Conservation (phyloP, 768 basidiomycete species). For the Tulasnella sp. region DNA sequence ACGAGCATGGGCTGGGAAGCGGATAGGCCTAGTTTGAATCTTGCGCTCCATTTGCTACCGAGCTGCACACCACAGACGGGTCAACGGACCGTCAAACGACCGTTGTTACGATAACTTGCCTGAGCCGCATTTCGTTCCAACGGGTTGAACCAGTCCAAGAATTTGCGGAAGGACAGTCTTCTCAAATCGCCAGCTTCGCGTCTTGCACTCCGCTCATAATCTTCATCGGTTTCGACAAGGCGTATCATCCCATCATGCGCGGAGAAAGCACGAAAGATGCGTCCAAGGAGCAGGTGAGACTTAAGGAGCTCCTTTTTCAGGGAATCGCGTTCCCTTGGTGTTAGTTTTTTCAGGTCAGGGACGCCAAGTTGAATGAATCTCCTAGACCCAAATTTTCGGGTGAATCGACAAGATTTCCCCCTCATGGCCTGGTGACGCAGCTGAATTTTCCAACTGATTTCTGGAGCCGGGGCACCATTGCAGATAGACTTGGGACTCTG, state of each 20-base stretch:
- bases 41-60: slow-evolving; percentile 62
- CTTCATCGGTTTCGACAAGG: slow-evolving; percentile 53
- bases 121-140: slow-evolving; percentile 47
- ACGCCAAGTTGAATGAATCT: slow-evolving; percentile 43
- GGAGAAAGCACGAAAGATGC: slow-evolving; percentile 57
- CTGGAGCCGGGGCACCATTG: not conserved
- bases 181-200: slow-evolving; percentile 11
- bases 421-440: slow-evolving; percentile 48
- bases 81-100: not conserved
- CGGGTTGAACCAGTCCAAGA: slow-evolving; percentile 56
- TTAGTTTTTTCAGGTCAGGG: not conserved
- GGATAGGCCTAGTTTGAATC: slow-evolving; percentile 58
- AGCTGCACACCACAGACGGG: slow-evolving; percentile 38
- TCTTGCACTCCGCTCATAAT: not conserved
- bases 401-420: slow-evolving; percentile 54
- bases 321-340: slow-evolving; percentile 16
- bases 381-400: slow-evolving; percentile 60
- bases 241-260: slow-evolving; percentile 55
- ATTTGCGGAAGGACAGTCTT: slow-evolving; percentile 42
- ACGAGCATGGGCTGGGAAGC: slow-evolving; percentile 56
- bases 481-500: not conserved
- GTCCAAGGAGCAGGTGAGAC: slow-evolving; percentile 51
- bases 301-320: slow-evolving; percentile 44
- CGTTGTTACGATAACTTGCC: slow-evolving; percentile 37
- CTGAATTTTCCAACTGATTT: slow-evolving; percentile 32